Percentiles rank a stretch among this genome's conserved stretches.
Conservation (phyloP, 2,329 filamentous ascomycete species). For the Blumeriella jaapii region DNA sequence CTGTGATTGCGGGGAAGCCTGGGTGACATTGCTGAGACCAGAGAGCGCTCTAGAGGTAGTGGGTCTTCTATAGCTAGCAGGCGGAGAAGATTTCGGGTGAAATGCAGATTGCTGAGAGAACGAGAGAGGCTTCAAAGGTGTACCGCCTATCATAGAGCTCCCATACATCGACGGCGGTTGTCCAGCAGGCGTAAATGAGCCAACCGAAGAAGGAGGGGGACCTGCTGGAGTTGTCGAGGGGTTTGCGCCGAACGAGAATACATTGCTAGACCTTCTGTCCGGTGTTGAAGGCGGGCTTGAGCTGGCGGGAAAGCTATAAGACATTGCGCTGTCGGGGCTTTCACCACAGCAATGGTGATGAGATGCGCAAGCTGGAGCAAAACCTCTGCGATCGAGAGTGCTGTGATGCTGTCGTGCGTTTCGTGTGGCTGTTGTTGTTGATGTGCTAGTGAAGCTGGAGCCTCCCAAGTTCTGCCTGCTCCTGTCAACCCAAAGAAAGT, state of each 20-base stretch:
- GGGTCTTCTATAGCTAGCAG: constrained; percentile 15
- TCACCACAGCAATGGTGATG: too few species aligned
- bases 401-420: too few species aligned
- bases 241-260: constrained; percentile 23
- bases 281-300: constrained; percentile 28
- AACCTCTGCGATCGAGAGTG: too few species aligned
- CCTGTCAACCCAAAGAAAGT: too few species aligned
- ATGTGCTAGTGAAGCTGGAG: too few species aligned
- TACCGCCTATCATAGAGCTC: constrained; percentile 35
- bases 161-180: constrained; percentile 41
- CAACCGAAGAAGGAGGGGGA: constrained; percentile 38
- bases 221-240: constrained; percentile 47
- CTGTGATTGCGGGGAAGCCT: constrained; percentile 17
- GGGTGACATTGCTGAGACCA: constrained; percentile 37
- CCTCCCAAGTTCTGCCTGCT: too few species aligned
- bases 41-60: constrained; percentile 31
- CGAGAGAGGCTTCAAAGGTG: constrained; percentile 22
- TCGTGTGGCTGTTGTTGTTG: too few species aligned
- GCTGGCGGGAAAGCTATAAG: constrained; percentile 20
- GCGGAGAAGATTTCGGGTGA: constrained; percentile 15
- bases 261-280: constrained; percentile 22
- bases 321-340: constrained; percentile 7
- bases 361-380: too few species aligned
- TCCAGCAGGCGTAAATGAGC: constrained; percentile 45
- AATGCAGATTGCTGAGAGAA: constrained; percentile 28